phyloP scores from a whole-genome alignment of 2,329 filamentous ascomycete genomes.

The Microcyclospora pomicola region DNA sequence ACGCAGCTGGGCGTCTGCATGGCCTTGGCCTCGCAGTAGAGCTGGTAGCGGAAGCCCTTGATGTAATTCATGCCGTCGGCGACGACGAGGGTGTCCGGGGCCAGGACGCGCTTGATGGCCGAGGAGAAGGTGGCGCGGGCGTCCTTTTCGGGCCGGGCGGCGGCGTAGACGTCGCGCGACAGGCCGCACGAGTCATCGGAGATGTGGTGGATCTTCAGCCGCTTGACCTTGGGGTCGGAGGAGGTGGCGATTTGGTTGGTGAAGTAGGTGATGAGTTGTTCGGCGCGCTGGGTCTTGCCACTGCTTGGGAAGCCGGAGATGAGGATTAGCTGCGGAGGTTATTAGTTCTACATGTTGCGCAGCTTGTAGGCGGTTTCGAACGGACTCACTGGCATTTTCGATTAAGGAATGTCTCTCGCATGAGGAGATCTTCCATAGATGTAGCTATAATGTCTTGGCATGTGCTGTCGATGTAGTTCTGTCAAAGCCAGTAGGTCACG shows the following conservation, averaged over 20 bases:
- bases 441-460: too few relatives aligned
- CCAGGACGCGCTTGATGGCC: slow-evolving; percentile 63
- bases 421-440: too few relatives aligned
- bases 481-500: too few relatives aligned
- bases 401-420: background rate
- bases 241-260: slow-evolving; percentile 39
- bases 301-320: slow-evolving; percentile 50
- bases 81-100: slow-evolving; percentile 60
- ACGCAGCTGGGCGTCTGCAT: slow-evolving; percentile 62
- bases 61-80: slow-evolving; percentile 77
- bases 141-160: slow-evolving; percentile 69
- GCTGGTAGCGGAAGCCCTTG: slow-evolving; percentile 77
- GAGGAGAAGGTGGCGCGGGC: slow-evolving; percentile 62
- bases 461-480: too few relatives aligned
- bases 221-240: slow-evolving; percentile 32
- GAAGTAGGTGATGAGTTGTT: slow-evolving; percentile 53
- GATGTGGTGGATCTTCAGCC: slow-evolving; percentile 57
- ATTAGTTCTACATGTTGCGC: background rate
- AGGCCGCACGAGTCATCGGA: slow-evolving; percentile 60
- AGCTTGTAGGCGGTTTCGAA: background rate
- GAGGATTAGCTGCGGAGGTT: slow-evolving; percentile 14
- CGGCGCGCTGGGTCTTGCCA: slow-evolving; percentile 47
- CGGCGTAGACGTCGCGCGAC: slow-evolving; percentile 57
- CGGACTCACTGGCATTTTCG: slow-evolving; percentile 5
- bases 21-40: slow-evolving; percentile 75